Conservation (phyloP, 139 green algal species). For the Edaphochlamys debaryana region DNA sequence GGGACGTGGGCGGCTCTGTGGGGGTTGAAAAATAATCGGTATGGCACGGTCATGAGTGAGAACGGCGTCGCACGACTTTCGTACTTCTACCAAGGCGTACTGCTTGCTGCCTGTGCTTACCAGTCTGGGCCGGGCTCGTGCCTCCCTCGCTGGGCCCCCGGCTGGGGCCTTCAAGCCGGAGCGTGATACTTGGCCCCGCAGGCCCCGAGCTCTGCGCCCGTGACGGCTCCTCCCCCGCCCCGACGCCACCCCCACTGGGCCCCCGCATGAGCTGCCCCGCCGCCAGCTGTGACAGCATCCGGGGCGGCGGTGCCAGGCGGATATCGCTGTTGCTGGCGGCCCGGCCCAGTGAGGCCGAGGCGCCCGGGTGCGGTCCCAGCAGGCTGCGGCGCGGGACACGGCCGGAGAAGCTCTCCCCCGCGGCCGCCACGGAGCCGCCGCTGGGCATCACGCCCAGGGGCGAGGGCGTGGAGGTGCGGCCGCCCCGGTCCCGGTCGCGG, state of each 20-base stretch:
- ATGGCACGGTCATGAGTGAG: too few species aligned
- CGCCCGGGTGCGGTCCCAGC: background rate
- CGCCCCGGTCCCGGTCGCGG: background rate
- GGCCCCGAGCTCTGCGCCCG: too few species aligned
- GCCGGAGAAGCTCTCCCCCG: background rate
- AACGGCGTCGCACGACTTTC: too few species aligned
- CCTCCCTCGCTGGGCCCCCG: background rate
- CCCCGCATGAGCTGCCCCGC: too few species aligned
- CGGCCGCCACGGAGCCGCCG: background rate
- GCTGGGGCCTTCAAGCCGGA: background rate
- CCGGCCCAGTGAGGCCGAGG: background rate
- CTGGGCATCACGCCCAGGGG: background rate
- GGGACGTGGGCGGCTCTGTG: too few species aligned
- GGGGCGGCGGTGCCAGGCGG: background rate
- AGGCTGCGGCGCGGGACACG: background rate
- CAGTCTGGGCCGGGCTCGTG: too few species aligned
- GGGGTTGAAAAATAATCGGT: too few species aligned
- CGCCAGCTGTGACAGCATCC: background rate
- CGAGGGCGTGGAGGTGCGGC: conserved; percentile 3
- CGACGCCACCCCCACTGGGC: too few species aligned
- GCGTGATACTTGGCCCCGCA: background rate
- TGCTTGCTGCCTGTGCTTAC: too few species aligned
- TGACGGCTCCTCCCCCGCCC: too few species aligned
- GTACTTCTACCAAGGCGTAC: too few species aligned
- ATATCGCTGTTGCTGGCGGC: background rate